Percentiles rank a stretch among this genome's conserved stretches.
phyloP scores from a whole-genome alignment of 1,284 basidiomycete genomes.

The Sporisorium exsertum region DNA sequence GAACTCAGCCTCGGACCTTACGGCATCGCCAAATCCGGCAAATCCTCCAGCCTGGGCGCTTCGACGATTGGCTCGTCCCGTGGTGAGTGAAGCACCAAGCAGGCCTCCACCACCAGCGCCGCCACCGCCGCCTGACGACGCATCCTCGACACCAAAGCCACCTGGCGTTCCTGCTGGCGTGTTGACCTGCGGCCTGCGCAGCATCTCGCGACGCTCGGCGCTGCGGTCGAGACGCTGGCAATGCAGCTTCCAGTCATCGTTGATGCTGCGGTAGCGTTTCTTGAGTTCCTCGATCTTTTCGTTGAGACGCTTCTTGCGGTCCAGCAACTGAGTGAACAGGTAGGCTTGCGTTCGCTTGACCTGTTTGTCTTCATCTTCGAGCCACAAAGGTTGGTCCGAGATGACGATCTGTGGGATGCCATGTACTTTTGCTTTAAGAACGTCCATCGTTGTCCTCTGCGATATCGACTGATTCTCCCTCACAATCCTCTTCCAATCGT shows the following conservation, averaged over 20 bases:
- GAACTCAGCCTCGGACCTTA: slow-evolving; percentile 94
- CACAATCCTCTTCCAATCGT: slow-evolving; percentile 36
- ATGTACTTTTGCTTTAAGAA: slow-evolving; percentile 49
- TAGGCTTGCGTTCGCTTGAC: slow-evolving; percentile 24
- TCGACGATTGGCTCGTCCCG: slow-evolving; percentile 54
- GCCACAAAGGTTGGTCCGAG: slow-evolving; percentile 41
- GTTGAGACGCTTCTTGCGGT: slow-evolving; percentile 52
- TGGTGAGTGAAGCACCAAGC: slow-evolving; percentile 26
- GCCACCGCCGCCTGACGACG: slow-evolving; percentile 12
- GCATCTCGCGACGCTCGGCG: slow-evolving; percentile 55
- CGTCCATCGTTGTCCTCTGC: slow-evolving; percentile 37
- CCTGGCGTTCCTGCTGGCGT: slow-evolving; percentile 46
- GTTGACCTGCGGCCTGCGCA: slow-evolving; percentile 33
- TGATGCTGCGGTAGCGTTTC: slow-evolving; percentile 56
- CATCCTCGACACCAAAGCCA: slow-evolving; percentile 37
- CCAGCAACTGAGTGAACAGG: slow-evolving; percentile 40
- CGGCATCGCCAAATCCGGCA: slow-evolving; percentile 81
- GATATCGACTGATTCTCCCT: slow-evolving; percentile 45
- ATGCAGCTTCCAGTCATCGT: slow-evolving; percentile 62
- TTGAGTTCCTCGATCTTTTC: slow-evolving; percentile 57
- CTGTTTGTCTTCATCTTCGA: slow-evolving; percentile 44
- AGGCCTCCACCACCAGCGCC: slow-evolving; percentile 21
- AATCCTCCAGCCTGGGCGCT: slow-evolving; percentile 53
- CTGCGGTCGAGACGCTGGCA: slow-evolving; percentile 59
- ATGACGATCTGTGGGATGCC: slow-evolving; percentile 48